Evolutionary conservation across 352 stramenopile genomes (phyloP).

Genomic region (Elongisporangium anandrum): DNA sequence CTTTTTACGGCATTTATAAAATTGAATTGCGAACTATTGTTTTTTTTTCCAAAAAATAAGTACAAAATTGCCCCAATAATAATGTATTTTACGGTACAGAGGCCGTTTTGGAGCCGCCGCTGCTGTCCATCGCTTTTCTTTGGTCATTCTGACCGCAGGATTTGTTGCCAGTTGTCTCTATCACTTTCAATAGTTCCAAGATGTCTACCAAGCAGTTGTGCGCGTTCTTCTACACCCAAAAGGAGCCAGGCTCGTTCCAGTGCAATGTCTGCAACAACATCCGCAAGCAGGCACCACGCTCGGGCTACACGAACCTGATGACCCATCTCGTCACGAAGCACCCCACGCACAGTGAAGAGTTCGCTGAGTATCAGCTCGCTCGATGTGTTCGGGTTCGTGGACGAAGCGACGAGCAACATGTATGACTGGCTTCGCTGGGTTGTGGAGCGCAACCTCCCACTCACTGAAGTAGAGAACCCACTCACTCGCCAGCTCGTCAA

Average conservation of each 20-base stretch:
- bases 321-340: slow-evolving; percentile 5
- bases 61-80: too few species aligned
- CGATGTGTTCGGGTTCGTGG: slow-evolving; percentile 13
- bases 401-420: slow-evolving; percentile 12
- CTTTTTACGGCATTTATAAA: too few species aligned
- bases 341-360: slow-evolving; percentile 6
- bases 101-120: too few species aligned
- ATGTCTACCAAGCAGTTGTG: slow-evolving; percentile 6
- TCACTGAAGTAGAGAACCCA: slow-evolving; percentile 11
- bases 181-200: too few species aligned
- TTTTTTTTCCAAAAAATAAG: too few species aligned
- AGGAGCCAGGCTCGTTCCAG: slow-evolving; percentile 7
- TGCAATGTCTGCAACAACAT: slow-evolving; percentile 14
- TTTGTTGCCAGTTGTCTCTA: too few species aligned
- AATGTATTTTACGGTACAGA: too few species aligned
- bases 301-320: slow-evolving; percentile 12
- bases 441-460: slow-evolving; percentile 9
- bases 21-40: too few species aligned
- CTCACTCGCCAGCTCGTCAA: slow-evolving; percentile 8
- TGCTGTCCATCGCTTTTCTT: too few species aligned
- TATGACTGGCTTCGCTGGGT: slow-evolving; percentile 12
- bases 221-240: slow-evolving; percentile 12
- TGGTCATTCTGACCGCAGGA: too few species aligned
- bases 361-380: slow-evolving; percentile 8
- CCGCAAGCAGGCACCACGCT: slow-evolving; percentile 13